Base-by-base conservation (phyloP, 2,329 filamentous ascomycete genomes). In the Aurifilum marmelostoma region DNA sequence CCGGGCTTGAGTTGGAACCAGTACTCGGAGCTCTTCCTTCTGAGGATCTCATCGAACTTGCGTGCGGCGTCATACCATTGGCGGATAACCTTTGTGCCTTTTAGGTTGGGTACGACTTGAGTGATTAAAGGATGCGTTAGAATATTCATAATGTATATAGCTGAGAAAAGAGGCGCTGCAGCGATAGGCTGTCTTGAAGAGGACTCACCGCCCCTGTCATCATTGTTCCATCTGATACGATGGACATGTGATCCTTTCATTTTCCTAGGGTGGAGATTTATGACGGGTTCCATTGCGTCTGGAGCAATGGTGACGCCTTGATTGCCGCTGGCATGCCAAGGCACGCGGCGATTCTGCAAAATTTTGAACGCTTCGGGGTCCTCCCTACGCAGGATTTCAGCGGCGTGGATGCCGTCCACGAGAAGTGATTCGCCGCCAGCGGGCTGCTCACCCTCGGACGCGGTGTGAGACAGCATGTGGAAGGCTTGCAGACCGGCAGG, bases 401-500 rank as follows among this genome's bases (percentile, higher is more conserved):
- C 94, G 1, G 90, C 92, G 43, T 88, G 81, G 78, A 97, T 97
- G 0, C 92, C 94, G 77, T 99, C 96, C 0, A 97, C 91, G 0
- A 99, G 88, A 0, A 97, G 83, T 0, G 91, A 94, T 65, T 89
- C 84, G 7, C 96, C 96, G 12, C 95, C 96, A 2, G 83, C 73
- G 0, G 64, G 67, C 41, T 39, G 56, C 1, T 71, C 75, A 1
- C 77, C 70, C n/a, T 72, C 68, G 21, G 69, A 72, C n/a, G 75
- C 75, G 9, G 89, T 91, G 78, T 97, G 93, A 0, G 92, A 96
- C 37, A 98, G 86, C 61, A 97, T 84, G 77, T 99, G 96, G 79
- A 99, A 97, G 34, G 96, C 89, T 78, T 99, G 96, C 43, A 99
- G 85, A 12, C 95, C 93, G 2, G 92, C 90, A 0, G 96, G 95